Base-by-base conservation (phyloP, 768 basidiomycete genomes). In the Suillus fuscotomentosus region DNA sequence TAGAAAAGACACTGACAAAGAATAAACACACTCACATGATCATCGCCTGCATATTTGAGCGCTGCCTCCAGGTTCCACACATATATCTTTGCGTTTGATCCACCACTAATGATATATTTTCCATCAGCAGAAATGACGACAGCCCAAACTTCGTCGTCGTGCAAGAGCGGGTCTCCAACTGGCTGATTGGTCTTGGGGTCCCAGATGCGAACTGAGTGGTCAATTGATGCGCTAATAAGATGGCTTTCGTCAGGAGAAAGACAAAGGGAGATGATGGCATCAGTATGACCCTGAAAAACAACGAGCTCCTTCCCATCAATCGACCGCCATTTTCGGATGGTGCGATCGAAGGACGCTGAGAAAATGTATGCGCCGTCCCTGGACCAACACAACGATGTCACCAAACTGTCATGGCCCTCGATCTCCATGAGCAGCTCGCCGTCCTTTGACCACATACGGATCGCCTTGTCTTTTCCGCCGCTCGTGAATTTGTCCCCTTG, bases 101-200 rank as follows among this genome's bases (percentile, higher is more conserved):
- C 94, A 14, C 86, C 94, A 69, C 90, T 94, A 3, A 88, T 91
- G 5, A 97, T 80, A 61, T 87, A 86, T 70, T 83, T 88, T 13
- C 90, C 94, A 77, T 97, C 94, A 3, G 83, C 81, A 68, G 91
- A 94, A 45, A 95, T 70, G 3, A 94, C 91, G 3, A 97, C 80
- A 7, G 31, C 31, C 85, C 82, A 80, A 0, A 97, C 84, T 75
- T 93, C 90, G 69, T 92, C 92, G 9, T 83, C 87, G 73, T 97
- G 95, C 0, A 94, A 93, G 64, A 82, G 75, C 3, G 84, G 72
- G 2, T 82, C 80, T 7, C 60, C 48, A 1, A 55, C 42, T 15
- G 8, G 27, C 38, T 36, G 31, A 22, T 61, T 24, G 5, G 50
- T 61, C 34, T 50, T 24, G 13, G 39, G 34, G 20, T 55, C 60